phyloP scores from a whole-genome alignment of 169 alveolate genomes.

The Plasmodium fragile region DNA sequence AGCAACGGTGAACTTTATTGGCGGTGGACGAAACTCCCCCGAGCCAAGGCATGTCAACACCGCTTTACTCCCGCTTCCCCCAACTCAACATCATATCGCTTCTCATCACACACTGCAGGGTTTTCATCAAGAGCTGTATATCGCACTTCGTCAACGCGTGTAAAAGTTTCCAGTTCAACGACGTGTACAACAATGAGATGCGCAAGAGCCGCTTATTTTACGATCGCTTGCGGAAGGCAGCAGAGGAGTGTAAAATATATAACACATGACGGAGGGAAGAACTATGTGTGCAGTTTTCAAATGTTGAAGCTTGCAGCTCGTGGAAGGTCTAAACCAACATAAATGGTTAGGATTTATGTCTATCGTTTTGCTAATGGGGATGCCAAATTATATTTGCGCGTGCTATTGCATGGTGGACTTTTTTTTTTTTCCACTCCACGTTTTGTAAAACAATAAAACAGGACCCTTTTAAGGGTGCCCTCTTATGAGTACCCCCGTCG shows the following conservation, averaged over 20 bases:
- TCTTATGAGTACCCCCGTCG: background rate
- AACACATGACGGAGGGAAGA: background rate
- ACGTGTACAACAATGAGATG: constrained; percentile 21
- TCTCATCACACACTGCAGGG: constrained; percentile 23
- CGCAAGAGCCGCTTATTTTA: constrained; percentile 21
- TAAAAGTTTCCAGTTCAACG: constrained; percentile 25
- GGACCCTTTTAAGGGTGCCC: background rate
- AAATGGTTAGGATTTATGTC: background rate
- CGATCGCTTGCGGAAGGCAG: constrained; percentile 34
- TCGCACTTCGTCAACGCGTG: constrained; percentile 46
- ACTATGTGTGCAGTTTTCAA: background rate
- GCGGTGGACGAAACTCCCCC: background rate
- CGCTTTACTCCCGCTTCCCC: too few species aligned
- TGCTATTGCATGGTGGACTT: background rate
- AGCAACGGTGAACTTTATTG: background rate
- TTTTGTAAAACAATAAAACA: background rate
- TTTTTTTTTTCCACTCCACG: background rate
- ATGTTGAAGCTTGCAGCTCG: background rate
- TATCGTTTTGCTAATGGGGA: background rate
- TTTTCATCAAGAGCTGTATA: constrained; percentile 53
- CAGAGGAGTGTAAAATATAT: constrained; percentile 48
- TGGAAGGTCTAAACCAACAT: background rate
- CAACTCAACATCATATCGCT: background rate
- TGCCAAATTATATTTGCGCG: background rate
- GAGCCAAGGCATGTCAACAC: background rate